Evolutionary conservation across 139 green algal genomes (phyloP), one percentile per base, ranked within the genome.

Genomic region (Choricystis sp.): DNA sequence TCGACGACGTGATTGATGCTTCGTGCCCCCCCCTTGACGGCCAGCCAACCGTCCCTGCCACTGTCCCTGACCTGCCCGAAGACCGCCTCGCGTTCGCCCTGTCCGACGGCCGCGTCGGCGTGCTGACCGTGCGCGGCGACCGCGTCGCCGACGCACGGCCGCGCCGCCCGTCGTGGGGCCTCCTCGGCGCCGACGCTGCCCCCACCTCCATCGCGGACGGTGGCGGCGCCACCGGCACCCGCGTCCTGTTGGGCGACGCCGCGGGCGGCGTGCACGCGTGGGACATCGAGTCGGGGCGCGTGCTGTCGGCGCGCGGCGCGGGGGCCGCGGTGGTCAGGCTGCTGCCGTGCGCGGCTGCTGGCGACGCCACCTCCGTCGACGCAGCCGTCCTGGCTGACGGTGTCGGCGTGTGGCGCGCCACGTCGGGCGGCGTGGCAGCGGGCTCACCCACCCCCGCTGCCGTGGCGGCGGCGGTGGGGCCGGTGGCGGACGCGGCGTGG

Each of bases 231-330:
- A 80, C 73, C 70, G 76, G 75, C 22, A 26, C 62, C 60, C 60
- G 76, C 19, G 66, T 86, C 24, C 62, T 86, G 31, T 49, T 93
- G 61, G 86, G 86, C 0, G 85, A 89, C 60, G 65, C 31, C 0
- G 78, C 86, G 31, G 86, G 86, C 26, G 68, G 61, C 14, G 70
- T 94, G 56, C 71, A 73, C 49, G 63, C 79, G 25, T 94, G 86
- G 85, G 80, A 92, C 68, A 80, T 70, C 23, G 57, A 60, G 59
- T 27, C 25, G 55, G 2, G 30, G 2, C 31, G 3, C 3, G 22
- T 31, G 56, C 19, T 21, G 1, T 16, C 21, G 3, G 29, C 60
- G 25, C 58, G 60, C 19, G 20, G 40, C 28, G 66, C 60, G 1
- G 26, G 63, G 1, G 27, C 5, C 60, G 4, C 24, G 19, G 22